Percentiles rank a stretch among this genome's conserved stretches.
Evolutionary conservation across 345 rosid species (phyloP).

Genomic region (sweet orange (Citrus sinensis)): DVS_A1.0 CM039165.1:35157501-35158000

Average conservation of each 20-base stretch:
- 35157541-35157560: not conserved
- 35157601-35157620: not conserved
- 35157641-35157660: not conserved
- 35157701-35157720: not conserved
- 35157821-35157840: not conserved
- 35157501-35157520: not conserved
- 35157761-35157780: slow-evolving; percentile 30
- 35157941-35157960: too few relatives aligned
- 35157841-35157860: not conserved
- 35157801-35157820: not conserved
- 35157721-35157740: slow-evolving; percentile 11
- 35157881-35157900: too few relatives aligned
- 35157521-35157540: not conserved
- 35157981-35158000: too few relatives aligned
- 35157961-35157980: too few relatives aligned
- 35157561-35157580: not conserved
- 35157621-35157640: not conserved
- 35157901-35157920: too few relatives aligned
- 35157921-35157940: too few relatives aligned
- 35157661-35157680: slow-evolving; percentile 10
- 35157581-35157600: not conserved
- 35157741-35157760: slow-evolving; percentile 8
- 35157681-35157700: not conserved
- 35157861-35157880: not conserved
- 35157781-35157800: not conserved